phyloP scores from a whole-genome alignment of 1,284 basidiomycete species.

The Tilletia walkeri region DNA sequence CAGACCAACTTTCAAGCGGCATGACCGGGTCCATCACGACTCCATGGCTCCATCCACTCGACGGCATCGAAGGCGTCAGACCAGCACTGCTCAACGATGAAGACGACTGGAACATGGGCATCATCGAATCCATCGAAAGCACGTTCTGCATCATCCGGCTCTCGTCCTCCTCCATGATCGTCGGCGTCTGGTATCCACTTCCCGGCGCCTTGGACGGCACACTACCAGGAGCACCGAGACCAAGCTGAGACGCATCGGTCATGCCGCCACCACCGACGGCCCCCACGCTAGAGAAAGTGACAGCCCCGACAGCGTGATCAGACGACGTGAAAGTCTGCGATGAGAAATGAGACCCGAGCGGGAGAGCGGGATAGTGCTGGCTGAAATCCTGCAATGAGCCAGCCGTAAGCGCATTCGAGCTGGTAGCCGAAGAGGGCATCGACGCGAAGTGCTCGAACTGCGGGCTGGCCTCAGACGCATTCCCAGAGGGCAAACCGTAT shows the following conservation, averaged over 20 bases:
- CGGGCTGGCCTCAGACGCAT: constrained; percentile 5
- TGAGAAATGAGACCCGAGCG: background rate
- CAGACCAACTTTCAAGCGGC: too few species aligned
- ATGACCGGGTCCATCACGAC: background rate
- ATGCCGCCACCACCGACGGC: background rate
- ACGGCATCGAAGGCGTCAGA: background rate
- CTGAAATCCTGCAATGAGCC: background rate
- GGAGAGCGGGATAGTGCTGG: background rate
- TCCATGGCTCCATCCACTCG: background rate
- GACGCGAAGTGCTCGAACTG: constrained; percentile 6
- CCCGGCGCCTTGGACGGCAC: background rate
- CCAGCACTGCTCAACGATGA: background rate
- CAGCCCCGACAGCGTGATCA: background rate
- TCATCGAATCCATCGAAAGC: background rate
- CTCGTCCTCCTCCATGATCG: constrained; percentile 49
- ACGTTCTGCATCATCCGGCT: constrained; percentile 20
- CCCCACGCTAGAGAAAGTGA: background rate
- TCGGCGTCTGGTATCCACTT: constrained; percentile 43
- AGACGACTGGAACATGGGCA: background rate
- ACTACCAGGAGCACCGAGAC: background rate
- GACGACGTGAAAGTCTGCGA: background rate
- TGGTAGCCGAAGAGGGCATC: background rate
- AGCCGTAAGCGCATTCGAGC: background rate
- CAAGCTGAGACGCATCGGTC: background rate
- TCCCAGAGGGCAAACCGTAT: constrained; percentile 7